These are phyloP conservation scores for Colletotrichum zoysiae DNA, from an alignment of 2,329 filamentous ascomycete species.

Conservation along the genomic window DNA sequence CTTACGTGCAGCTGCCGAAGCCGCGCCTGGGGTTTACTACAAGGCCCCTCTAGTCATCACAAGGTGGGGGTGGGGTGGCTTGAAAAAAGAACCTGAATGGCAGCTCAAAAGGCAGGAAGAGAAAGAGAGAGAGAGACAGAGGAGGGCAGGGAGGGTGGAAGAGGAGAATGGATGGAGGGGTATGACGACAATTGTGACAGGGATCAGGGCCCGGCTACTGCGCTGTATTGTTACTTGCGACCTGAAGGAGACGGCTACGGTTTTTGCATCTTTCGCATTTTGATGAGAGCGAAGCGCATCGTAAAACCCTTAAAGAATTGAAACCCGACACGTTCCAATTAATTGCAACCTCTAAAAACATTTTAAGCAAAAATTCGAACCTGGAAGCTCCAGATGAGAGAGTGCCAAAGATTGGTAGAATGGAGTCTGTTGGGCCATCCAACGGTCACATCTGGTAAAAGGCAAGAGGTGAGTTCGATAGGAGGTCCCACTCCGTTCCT, in stretches of 20 bases:
- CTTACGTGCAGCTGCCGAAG: slow-evolving; percentile 15
- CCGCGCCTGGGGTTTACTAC: slow-evolving; percentile 4
- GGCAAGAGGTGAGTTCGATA: slow-evolving; percentile 76
- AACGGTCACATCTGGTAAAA: slow-evolving; percentile 79
- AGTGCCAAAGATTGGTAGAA: slow-evolving; percentile 56
- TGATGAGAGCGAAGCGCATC: background rate
- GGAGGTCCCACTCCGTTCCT: slow-evolving; percentile 68
- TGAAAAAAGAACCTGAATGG: slow-evolving; percentile 7
- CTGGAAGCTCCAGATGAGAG: slow-evolving; percentile 43
- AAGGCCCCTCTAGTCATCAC: background rate
- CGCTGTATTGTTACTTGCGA: background rate
- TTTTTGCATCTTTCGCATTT: background rate
- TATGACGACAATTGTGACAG: slow-evolving; percentile 34
- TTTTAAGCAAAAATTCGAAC: slow-evolving; percentile 45
- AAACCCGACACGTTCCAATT: background rate
- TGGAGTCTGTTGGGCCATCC: slow-evolving; percentile 57
- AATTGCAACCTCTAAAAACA: background rate
- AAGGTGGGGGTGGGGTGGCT: slow-evolving; percentile 21
- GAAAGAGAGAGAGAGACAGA: background rate
- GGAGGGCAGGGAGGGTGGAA: background rate
- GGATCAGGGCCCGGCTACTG: slow-evolving; percentile 7
- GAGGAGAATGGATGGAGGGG: slow-evolving; percentile 20
- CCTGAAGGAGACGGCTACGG: background rate
- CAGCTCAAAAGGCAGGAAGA: background rate
- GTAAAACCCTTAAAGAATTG: background rate